These are phyloP conservation scores for Phlebiopsis flavidoalba DNA, from an alignment of 768 basidiomycete genomes.

Conservation along the genomic window DNA sequence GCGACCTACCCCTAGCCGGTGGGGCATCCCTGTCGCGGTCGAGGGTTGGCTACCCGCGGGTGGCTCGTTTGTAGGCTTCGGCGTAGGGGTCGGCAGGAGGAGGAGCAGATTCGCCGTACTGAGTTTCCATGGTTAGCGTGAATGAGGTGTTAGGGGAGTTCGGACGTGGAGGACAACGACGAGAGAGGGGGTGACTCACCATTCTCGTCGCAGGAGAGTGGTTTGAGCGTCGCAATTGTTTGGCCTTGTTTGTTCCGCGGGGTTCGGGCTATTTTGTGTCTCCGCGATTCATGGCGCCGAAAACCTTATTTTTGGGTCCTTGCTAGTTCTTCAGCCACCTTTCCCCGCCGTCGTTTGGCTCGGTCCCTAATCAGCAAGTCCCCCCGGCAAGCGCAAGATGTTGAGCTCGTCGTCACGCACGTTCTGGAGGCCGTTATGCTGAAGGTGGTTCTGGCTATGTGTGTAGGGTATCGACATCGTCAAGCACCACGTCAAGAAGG, in stretches of 20 bases:
- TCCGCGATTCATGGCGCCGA: conserved; percentile 16
- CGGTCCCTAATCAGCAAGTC: conserved; percentile 46
- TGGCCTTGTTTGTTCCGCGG: conserved; percentile 22
- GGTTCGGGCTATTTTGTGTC: conserved; percentile 13
- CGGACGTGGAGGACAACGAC: conserved; percentile 4
- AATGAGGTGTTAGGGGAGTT: neutral
- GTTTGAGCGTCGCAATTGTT: conserved; percentile 21
- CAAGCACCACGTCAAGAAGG: conserved; percentile 98
- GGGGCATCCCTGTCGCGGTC: conserved; percentile 51
- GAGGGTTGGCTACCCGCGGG: conserved; percentile 35
- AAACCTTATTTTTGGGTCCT: conserved; percentile 41
- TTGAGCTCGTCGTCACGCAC: conserved; percentile 54
- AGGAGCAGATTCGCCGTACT: conserved; percentile 64
- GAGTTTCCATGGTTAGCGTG: conserved; percentile 14
- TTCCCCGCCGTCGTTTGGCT: conserved; percentile 20
- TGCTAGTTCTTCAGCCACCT: conserved; percentile 66
- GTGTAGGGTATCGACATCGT: conserved; percentile 90
- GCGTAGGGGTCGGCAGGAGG: conserved; percentile 74
- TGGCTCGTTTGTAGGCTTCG: conserved; percentile 70
- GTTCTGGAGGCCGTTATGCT: conserved; percentile 1
- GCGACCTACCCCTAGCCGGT: conserved; percentile 59
- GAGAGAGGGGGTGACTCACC: conserved; percentile 42
- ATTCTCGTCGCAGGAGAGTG: conserved; percentile 47
- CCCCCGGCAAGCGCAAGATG: conserved; percentile 61
- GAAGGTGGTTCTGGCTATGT: conserved; percentile 1